phyloP scores from a whole-genome alignment of 371 early-diverging fungal species.

The Haplosporangium sp. region DNA sequence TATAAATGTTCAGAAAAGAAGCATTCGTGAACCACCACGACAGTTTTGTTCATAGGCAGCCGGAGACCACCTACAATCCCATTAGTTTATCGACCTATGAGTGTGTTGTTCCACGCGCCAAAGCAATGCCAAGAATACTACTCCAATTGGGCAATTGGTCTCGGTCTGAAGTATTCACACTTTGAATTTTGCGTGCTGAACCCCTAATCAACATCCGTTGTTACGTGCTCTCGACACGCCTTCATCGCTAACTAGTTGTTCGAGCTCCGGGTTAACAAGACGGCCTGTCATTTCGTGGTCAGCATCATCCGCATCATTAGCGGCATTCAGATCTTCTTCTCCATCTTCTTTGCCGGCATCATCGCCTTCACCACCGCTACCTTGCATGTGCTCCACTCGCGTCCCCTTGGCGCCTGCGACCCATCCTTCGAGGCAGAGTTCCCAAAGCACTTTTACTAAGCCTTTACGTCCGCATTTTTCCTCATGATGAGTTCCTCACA shows the following conservation, averaged over 20 bases:
- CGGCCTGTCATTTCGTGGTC: constrained; percentile 22
- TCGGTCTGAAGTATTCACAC: no score
- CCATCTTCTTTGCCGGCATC: constrained; percentile 18
- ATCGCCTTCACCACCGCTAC: constrained; percentile 16
- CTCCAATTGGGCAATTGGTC: constrained; percentile 65
- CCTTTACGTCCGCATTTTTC: constrained; percentile 28
- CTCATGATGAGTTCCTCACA: constrained; percentile 24
- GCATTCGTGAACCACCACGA: neutral
- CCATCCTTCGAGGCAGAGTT: neutral
- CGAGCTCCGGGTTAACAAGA: constrained; percentile 11
- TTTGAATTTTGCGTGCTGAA: no score
- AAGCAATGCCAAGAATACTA: constrained; percentile 64
- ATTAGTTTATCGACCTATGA: neutral
- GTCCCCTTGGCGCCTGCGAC: constrained; percentile 6
- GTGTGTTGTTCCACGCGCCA: constrained; percentile 57
- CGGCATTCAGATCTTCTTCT: constrained; percentile 15
- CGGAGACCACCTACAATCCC: neutral
- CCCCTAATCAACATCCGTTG: no score
- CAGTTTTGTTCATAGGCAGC: neutral
- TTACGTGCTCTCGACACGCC: no score
- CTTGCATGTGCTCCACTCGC: constrained; percentile 14
- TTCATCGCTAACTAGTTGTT: no score
- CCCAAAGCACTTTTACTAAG: constrained; percentile 7
- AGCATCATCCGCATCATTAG: constrained; percentile 11
- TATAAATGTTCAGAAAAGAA: neutral